phyloP scores from a whole-genome alignment of 2,329 filamentous ascomycete genomes.

The Tolypocladium sp. region DNA sequence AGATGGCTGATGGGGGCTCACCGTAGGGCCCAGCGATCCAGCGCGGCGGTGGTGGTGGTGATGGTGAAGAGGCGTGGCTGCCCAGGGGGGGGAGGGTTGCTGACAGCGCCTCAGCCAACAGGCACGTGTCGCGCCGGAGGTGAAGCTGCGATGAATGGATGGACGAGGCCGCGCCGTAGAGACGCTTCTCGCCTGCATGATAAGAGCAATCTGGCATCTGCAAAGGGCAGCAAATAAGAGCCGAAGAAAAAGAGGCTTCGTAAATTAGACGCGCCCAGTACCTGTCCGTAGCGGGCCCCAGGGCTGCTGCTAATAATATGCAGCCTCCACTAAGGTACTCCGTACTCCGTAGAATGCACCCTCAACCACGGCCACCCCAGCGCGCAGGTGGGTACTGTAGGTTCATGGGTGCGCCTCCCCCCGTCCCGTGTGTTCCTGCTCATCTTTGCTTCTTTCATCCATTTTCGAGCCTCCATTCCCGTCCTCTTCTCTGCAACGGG shows the following conservation, averaged over 20 bases:
- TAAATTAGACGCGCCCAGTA: background rate
- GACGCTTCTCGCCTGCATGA: no score
- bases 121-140: no score
- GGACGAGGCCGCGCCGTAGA: no score
- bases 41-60: background rate
- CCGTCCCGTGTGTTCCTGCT: background rate
- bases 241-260: background rate
- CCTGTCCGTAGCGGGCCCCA: background rate
- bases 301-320: background rate
- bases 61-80: background rate
- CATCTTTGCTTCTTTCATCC: constrained; percentile 11
- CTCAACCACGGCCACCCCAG: background rate
- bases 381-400: background rate
- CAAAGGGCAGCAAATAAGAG: background rate
- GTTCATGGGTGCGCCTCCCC: background rate
- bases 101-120: no score
- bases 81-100: no score
- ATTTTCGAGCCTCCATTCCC: background rate
- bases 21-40: background rate
- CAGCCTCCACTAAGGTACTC: background rate
- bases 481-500: background rate
- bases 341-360: no score
- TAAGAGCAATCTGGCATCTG: background rate
- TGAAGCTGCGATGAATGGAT: no score
- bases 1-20: background rate